Conservation (phyloP, 2,329 filamentous ascomycete genomes). For the Nannizzia gypsea region DNA sequence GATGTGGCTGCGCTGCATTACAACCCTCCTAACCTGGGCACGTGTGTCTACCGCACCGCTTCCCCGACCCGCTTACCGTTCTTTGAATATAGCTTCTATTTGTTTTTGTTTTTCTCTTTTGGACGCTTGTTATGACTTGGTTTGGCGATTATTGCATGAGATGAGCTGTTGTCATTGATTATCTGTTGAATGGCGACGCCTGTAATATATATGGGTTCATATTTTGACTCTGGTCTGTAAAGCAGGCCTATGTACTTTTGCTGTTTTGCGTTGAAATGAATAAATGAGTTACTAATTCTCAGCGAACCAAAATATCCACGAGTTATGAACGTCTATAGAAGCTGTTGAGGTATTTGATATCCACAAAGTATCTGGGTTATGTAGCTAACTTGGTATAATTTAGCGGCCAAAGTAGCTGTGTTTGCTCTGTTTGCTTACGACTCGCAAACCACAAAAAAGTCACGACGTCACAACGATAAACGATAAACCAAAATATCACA, state of each 20-base stretch:
- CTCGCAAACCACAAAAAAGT: conserved; percentile 2
- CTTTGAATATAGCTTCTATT: not conserved
- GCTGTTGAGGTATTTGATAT: too few relatives aligned
- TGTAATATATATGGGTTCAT: not conserved
- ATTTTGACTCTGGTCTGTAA: not conserved
- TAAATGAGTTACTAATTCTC: not conserved
- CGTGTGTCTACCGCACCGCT: too few relatives aligned
- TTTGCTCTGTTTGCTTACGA: conserved; percentile 2
- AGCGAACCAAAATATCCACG: not conserved
- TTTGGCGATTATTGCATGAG: not conserved
- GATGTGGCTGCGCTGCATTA: conserved; percentile 29
- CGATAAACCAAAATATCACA: not conserved
- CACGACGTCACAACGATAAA: not conserved
- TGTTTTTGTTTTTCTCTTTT: not conserved
- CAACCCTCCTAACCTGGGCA: not conserved
- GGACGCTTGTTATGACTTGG: not conserved
- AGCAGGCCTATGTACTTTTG: not conserved
- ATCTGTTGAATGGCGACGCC: not conserved
- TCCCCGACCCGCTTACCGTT: not conserved
- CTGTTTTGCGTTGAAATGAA: not conserved
- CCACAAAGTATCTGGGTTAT: too few relatives aligned
- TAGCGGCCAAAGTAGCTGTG: not conserved
- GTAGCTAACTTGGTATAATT: too few relatives aligned
- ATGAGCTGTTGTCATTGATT: too few relatives aligned
- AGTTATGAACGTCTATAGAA: not conserved